phyloP scores from a whole-genome alignment of 108 stramenopile genomes.

The Discostella stelligeroides region DNA sequence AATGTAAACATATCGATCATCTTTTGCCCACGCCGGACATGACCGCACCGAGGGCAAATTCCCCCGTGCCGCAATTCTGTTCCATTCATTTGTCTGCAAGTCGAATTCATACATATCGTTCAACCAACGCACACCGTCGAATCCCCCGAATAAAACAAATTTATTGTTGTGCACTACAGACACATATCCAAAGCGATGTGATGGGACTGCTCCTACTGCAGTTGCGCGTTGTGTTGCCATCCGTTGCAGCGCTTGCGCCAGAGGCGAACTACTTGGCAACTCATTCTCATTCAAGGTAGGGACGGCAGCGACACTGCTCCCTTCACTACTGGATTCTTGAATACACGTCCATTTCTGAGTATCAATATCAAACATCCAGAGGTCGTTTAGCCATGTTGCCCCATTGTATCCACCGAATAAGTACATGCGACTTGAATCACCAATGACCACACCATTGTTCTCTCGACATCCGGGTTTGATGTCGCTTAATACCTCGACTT shows the following conservation, averaged over 20 bases:
- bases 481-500: conserved; percentile 67
- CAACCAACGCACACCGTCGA: conserved; percentile 85
- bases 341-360: conserved; percentile 77
- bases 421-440: conserved; percentile 70
- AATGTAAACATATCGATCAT: conserved; percentile 87
- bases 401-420: conserved; percentile 94
- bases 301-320: no score
- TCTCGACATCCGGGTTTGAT: conserved; percentile 83
- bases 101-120: conserved; percentile 90
- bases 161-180: conserved; percentile 88
- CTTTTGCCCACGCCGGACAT: conserved; percentile 91
- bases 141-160: conserved; percentile 92
- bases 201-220: conserved; percentile 52
- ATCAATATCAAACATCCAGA: conserved; percentile 90
- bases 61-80: conserved; percentile 54
- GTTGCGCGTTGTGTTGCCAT: conserved; percentile 1
- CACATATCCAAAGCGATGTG: conserved; percentile 91
- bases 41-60: conserved; percentile 73
- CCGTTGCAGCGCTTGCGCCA: not conserved
- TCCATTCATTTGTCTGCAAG: conserved; percentile 77
- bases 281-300: no score
- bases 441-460: conserved; percentile 84
- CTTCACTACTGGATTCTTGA: conserved; percentile 71
- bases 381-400: conserved; percentile 86
- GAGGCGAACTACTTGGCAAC: not conserved